These are phyloP conservation scores for Trichoderma gracile DNA, from an alignment of 2,329 filamentous ascomycete genomes.

Conservation along the genomic window DNA sequence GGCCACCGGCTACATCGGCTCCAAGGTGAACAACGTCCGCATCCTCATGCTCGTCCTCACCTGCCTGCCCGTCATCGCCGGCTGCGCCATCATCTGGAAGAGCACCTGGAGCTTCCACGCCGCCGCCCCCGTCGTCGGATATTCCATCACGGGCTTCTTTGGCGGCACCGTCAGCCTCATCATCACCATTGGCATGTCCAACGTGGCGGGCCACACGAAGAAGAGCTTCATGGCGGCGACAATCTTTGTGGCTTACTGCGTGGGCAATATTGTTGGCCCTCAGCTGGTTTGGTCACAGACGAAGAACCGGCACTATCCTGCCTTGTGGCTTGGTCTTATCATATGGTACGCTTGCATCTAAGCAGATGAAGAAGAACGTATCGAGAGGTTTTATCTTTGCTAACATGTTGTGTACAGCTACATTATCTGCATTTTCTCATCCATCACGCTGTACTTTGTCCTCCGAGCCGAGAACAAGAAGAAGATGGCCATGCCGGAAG, in stretches of 20 bases:
- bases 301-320: conserved; percentile 66
- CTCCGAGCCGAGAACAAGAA: conserved; percentile 59
- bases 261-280: conserved; percentile 74
- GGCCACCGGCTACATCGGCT: conserved; percentile 63
- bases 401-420: conserved; percentile 46
- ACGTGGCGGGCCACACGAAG: conserved; percentile 75
- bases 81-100: conserved; percentile 75
- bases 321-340: conserved; percentile 69
- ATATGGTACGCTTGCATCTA: conserved; percentile 44
- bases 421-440: conserved; percentile 63
- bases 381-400: neutral
- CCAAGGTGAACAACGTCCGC: conserved; percentile 61
- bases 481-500: conserved; percentile 49
- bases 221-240: conserved; percentile 74
- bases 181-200: conserved; percentile 58
- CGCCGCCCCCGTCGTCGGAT: conserved; percentile 67
- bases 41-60: conserved; percentile 64
- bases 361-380: neutral
- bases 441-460: conserved; percentile 58
- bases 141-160: conserved; percentile 72
- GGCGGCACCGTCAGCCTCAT: conserved; percentile 65
- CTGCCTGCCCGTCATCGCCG: conserved; percentile 73
- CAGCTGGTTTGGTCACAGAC: conserved; percentile 69
- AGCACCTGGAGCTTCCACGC: conserved; percentile 63
- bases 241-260: conserved; percentile 74